Evolutionary conservation across 768 basidiomycete species (phyloP), one percentile per base, ranked within the genome.

Genomic region (Tulasnella sp.): DNA sequence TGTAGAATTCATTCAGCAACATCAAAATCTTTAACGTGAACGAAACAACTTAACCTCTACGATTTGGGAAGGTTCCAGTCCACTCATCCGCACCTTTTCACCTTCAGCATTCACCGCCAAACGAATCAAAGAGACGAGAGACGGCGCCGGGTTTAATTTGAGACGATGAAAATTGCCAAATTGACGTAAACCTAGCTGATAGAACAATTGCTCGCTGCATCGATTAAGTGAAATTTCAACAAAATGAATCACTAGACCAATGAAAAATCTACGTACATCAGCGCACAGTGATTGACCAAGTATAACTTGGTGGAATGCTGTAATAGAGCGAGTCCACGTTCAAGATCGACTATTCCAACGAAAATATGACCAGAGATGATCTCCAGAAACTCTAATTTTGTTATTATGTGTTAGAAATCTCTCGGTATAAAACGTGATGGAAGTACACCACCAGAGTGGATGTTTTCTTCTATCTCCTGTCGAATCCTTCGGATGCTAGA

Each of bases 261-360:
- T 24, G 10, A 7, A 25, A 3, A 7, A 7, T 25, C 4, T 19
- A 75, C 87, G 46, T 64, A 95, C 89, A 83, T 81, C 32, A 98
- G 67, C 3, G 79, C 69, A 24, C 77, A 80, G 59, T 96, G 85
- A 56, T 95, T 88, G 52, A 95, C 73, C 10, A 96, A 73, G 63
- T 89, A 99, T 1, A 99, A 68, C 56, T 89, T 85, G 0, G 87
- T 95, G 24, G 78, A 75, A 62, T 87, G 76, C 63, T 98, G 95
- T 2, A 99, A 70, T 28, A 96, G 66, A 3, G 90, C 85, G 2
- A 90, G 68, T 58, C 78, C 83, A 25, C 77, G 73, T 20, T 73
- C 62, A 7, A 78, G 65, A 61, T 93, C 90, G 6, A 90, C 86
- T 32, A 96, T 78, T 2, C 93, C 92, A 28, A 98, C 90, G 59